Percentiles rank a stretch among this genome's conserved stretches.
phyloP scores from a whole-genome alignment of 371 early-diverging fungal genomes.

The Paraphysoderma sedebokerense region DNA sequence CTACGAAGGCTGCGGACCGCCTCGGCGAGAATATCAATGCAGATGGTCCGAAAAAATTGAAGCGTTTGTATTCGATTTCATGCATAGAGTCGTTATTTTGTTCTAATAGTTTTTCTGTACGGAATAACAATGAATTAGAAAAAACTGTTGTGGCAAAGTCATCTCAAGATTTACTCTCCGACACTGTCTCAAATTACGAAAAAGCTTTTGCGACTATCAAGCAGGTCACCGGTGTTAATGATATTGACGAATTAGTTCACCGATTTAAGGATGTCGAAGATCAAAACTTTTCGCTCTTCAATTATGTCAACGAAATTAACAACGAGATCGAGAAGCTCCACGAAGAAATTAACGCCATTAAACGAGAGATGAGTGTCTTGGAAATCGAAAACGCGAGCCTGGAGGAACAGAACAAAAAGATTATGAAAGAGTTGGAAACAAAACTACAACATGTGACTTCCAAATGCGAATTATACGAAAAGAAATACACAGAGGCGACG shows the following conservation, averaged over 20 bases:
- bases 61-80: too few species aligned
- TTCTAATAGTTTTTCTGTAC: too few species aligned
- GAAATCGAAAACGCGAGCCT: not conserved
- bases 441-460: too few species aligned
- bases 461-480: too few species aligned
- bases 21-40: slow-evolving; percentile 6
- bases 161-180: slow-evolving; percentile 22
- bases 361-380: not conserved
- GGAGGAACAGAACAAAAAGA: not conserved
- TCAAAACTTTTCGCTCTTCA: slow-evolving; percentile 37
- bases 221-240: slow-evolving; percentile 22
- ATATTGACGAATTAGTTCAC: slow-evolving; percentile 25
- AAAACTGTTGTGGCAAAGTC: too few species aligned
- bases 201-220: slow-evolving; percentile 22
- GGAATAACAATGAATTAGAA: too few species aligned
- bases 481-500: too few species aligned
- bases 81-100: too few species aligned
- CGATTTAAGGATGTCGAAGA: slow-evolving; percentile 34
- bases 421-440: not conserved
- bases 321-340: slow-evolving; percentile 30
- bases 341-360: slow-evolving; percentile 2
- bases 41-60: too few species aligned
- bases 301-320: slow-evolving; percentile 36
- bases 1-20: slow-evolving; percentile 27
- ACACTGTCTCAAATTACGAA: slow-evolving; percentile 24